Conservation (phyloP, 2,329 filamentous ascomycete genomes). For the Tolypocladium album region DNA sequence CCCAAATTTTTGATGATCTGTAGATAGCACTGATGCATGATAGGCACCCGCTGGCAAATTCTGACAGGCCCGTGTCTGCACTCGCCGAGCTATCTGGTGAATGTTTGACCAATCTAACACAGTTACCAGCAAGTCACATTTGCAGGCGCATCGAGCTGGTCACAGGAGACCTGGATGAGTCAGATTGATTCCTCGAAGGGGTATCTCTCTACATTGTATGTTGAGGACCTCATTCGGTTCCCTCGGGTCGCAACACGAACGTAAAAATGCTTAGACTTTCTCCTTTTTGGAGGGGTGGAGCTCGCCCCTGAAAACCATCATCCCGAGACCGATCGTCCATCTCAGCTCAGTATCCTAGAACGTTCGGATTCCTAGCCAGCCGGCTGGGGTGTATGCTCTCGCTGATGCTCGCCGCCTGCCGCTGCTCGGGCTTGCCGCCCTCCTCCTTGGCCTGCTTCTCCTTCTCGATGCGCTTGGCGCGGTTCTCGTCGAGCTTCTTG, state of each 20-base stretch:
- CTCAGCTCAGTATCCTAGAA: slow-evolving; percentile 3
- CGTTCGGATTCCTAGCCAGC: slow-evolving; percentile 16
- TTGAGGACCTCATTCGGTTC: background rate
- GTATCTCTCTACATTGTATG: background rate
- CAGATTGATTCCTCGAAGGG: background rate
- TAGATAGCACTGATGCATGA: slow-evolving; percentile 5
- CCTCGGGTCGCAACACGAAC: background rate
- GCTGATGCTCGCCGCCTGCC: slow-evolving; percentile 7
- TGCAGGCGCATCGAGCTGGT: background rate
- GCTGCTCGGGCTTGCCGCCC: slow-evolving; percentile 11
- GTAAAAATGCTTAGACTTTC: background rate
- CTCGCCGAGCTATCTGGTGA: background rate
- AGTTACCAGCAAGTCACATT: background rate
- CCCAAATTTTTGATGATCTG: slow-evolving; percentile 5
- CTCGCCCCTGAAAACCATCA: no score
- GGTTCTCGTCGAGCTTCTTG: slow-evolving; percentile 64
- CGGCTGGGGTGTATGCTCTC: slow-evolving; percentile 42
- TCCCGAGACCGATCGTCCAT: background rate
- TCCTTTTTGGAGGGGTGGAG: background rate
- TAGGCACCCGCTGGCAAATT: background rate
- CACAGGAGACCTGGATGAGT: no score
- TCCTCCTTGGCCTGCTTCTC: slow-evolving; percentile 29
- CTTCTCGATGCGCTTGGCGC: slow-evolving; percentile 35
- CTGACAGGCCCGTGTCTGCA: background rate
- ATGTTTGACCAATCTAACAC: background rate